These are phyloP conservation scores for Zygosaccharomyces bisporus DNA, from an alignment of 805 yeast species.

Conservation along the genomic window DNA sequence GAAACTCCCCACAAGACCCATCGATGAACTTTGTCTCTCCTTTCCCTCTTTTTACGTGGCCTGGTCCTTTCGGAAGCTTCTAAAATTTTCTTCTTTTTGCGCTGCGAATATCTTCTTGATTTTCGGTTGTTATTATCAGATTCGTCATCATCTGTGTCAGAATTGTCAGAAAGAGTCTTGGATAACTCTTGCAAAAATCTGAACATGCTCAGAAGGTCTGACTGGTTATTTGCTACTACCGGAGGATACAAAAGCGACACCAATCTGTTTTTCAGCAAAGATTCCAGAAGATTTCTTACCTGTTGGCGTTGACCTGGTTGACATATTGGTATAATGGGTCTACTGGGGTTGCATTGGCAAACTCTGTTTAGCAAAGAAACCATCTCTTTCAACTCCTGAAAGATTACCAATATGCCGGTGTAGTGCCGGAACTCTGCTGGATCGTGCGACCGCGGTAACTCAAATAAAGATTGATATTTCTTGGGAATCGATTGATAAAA, in stretches of 20 bases:
- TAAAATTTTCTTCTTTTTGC: constrained; percentile 12
- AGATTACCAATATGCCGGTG: constrained; percentile 23
- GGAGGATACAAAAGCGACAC: constrained; percentile 28
- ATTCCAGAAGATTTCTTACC: constrained; percentile 25
- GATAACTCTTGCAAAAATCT: constrained; percentile 21
- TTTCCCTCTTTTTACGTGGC: constrained; percentile 8
- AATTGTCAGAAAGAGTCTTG: constrained; percentile 14
- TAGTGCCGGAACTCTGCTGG: constrained; percentile 17
- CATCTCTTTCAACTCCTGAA: constrained; percentile 28
- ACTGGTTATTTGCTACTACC: constrained; percentile 22
- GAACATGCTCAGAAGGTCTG: constrained; percentile 24
- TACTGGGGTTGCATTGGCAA: constrained; percentile 19
- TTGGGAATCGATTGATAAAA: constrained; percentile 28
- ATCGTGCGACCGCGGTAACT: constrained; percentile 22
- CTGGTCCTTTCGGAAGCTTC: constrained; percentile 5
- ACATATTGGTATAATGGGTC: constrained; percentile 29
- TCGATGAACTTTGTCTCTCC: constrained; percentile 13
- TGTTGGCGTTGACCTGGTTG: constrained; percentile 30
- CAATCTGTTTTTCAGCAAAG: constrained; percentile 20
- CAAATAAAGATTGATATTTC: constrained; percentile 24
- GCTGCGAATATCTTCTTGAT: constrained; percentile 8
- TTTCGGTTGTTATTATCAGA: constrained; percentile 7
- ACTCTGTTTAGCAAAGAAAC: constrained; percentile 24
- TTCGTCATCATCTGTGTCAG: constrained; percentile 15
- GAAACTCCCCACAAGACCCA: constrained; percentile 31